Percentiles rank a stretch among this genome's conserved stretches.
These are phyloP conservation scores for Collybia mongolica DNA, from an alignment of 768 basidiomycete species.

Conservation along the genomic window DNA sequence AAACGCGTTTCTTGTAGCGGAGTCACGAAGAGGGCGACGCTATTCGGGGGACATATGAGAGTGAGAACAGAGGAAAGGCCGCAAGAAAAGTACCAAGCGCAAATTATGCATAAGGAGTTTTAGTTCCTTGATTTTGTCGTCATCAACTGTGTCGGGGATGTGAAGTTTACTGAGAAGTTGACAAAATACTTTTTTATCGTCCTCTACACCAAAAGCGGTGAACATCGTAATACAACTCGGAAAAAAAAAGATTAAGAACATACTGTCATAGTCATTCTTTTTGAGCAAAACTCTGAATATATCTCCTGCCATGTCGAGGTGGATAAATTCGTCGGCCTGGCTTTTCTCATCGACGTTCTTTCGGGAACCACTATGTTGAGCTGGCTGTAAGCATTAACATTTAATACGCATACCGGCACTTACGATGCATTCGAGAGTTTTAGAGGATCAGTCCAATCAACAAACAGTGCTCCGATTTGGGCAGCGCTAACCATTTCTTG, in stretches of 20 bases:
- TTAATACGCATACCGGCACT: background rate
- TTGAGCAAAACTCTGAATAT: constrained; percentile 39
- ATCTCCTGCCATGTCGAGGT: constrained; percentile 51
- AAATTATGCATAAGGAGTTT: constrained; percentile 64
- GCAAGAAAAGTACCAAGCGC: constrained; percentile 40
- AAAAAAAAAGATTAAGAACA: constrained; percentile 21
- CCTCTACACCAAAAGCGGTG: constrained; percentile 38
- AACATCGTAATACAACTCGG: constrained; percentile 18
- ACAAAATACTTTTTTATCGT: constrained; percentile 63
- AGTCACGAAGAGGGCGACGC: constrained; percentile 51
- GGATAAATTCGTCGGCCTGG: constrained; percentile 30
- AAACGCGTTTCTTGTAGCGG: constrained; percentile 64
- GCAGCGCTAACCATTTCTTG: constrained; percentile 55
- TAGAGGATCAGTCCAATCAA: constrained; percentile 76
- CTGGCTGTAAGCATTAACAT: background rate
- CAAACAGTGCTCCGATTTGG: constrained; percentile 61
- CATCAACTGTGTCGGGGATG: constrained; percentile 70
- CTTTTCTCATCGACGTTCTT: constrained; percentile 23
- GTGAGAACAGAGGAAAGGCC: background rate
- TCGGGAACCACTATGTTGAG: constrained; percentile 14
- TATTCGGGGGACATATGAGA: constrained; percentile 13
- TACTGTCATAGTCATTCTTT: constrained; percentile 50
- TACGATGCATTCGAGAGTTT: constrained; percentile 42
- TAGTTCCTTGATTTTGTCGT: constrained; percentile 61
- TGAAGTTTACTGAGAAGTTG: constrained; percentile 65